Conservation (phyloP, 495 filamentous ascomycete species). For the Neurospora cerealis region DNA sequence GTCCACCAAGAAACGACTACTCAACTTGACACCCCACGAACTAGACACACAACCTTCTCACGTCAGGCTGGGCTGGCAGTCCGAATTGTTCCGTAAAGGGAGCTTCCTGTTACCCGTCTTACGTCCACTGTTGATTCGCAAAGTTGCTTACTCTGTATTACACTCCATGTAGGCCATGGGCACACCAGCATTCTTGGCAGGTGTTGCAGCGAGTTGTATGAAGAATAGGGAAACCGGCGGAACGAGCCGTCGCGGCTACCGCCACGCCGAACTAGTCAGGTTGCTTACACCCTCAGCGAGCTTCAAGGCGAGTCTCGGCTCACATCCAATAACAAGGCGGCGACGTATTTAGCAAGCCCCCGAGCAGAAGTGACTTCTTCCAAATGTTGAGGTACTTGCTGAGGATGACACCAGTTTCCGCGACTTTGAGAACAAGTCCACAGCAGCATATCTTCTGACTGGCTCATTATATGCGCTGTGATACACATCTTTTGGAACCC, state of each 20-base stretch:
- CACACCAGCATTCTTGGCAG: neutral
- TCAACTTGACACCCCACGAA: neutral
- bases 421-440: neutral
- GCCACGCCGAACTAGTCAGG: neutral
- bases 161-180: neutral
- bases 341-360: neutral
- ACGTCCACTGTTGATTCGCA: neutral
- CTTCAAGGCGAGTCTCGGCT: neutral
- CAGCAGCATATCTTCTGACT: neutral
- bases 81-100: neutral
- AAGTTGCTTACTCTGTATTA: neutral
- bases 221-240: neutral
- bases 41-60: neutral
- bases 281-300: neutral
- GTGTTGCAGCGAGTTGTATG: neutral
- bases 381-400: neutral
- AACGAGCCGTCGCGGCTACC: neutral
- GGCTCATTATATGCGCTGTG: neutral
- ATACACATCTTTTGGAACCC: neutral
- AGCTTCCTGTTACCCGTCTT: neutral
- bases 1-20: neutral
- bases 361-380: neutral
- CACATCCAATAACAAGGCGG: neutral
- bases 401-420: neutral
- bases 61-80: neutral